Base-by-base conservation (phyloP, 202 grass and related monocot species). In the Schoenoplectus triqueter region DNA sequence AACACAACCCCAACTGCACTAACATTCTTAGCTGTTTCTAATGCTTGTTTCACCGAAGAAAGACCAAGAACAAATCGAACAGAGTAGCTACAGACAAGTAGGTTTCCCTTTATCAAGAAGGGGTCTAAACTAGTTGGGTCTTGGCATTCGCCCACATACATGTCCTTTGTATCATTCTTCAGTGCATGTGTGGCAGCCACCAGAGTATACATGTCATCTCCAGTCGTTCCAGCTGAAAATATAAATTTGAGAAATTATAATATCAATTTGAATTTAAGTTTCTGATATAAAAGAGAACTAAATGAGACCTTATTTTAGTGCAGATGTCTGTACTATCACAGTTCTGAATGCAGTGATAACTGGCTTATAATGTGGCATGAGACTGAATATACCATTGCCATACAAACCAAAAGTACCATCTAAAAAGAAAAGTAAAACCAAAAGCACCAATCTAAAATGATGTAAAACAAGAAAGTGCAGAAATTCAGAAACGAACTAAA, bases 21-120 rank as follows among this genome's bases (percentile, higher is more conserved):
- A 75, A 89, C 90, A 87, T 95, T 95, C 60, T 87, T 89, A 6
- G 90, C 96, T 39, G 96, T 95, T 88, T 94, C 84, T 84, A 98
- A 85, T 83, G 96, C 90, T 94, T 94, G 93, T 86, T 94, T 98
- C 61, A 98, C 93, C 56, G 96, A 98, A 81, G 96, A 95, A 44
- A 98, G 88, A 49, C 96, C 96, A 83, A 98, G 96, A 48, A 98
- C 93, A 92, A 92, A 98, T 86, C 96, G 84, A 85, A 98, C 92
- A 65, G 96, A 98, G 86, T 98, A 98, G 82, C 93, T 95, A 63
- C 96, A 98, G 64, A 98, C 85, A 61, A 98, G 81, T 86, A 98
- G 84, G 74, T 98, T 98, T 66, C 93, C 96, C 63, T 69, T 84
- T 87, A 95, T 92, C 70, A 95, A 81, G 80, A 89, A 66, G 64